Evolutionary conservation across 2,329 filamentous ascomycete species (phyloP), one percentile per base, ranked within the genome.

Genomic region (Sclerotinia subarctica): DNA sequence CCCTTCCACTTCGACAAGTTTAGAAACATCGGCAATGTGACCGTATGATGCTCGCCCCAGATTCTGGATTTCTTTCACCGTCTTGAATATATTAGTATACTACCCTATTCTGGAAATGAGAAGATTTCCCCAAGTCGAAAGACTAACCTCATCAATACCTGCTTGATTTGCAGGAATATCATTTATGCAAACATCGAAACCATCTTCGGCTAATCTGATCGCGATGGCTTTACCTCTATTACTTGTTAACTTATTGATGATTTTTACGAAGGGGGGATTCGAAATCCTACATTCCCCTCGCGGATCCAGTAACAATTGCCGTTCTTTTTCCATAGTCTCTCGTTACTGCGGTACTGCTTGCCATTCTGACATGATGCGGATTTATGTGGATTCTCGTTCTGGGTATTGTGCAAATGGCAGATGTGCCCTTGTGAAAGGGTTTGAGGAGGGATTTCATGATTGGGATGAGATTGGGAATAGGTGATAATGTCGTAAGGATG

Each of bases 181-280:
- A 74, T 89, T 90, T 71, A 91, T 80, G 73, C 86, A 88, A 62
- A 91, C 80, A 71, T 87, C 82, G 78, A 90, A 91, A 66, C 88
- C 88, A 70, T 90, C 88, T 29, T 81, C 78, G 7, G 88, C 88
- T 21, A 91, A 81, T 3, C 88, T 85, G 10, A 88, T 78, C 24
- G 87, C 88, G 65, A 89, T 88, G 26, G 86, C 82, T 73, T 85
- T 86, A 58, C 87, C 87, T 71, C 86, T 88, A 26, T 13, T 15
- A 26, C 15, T 46, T 2, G 35, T 53, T 63, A 67, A 46, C 21
- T 62, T 10, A 21, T 24, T 46, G 19, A 63, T 15, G 54, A 68
- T 70, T 44, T 57, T 47, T 44, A 21, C 24, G 17, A 26, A 13
- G 15, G 42, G n/a, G 19, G 13, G n/a, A 17, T 42, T 49, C 2